Evolutionary conservation across 1,284 basidiomycete species (phyloP), one percentile per base, ranked within the genome.

Genomic region (Exobasidium cylindrosporum): DNA sequence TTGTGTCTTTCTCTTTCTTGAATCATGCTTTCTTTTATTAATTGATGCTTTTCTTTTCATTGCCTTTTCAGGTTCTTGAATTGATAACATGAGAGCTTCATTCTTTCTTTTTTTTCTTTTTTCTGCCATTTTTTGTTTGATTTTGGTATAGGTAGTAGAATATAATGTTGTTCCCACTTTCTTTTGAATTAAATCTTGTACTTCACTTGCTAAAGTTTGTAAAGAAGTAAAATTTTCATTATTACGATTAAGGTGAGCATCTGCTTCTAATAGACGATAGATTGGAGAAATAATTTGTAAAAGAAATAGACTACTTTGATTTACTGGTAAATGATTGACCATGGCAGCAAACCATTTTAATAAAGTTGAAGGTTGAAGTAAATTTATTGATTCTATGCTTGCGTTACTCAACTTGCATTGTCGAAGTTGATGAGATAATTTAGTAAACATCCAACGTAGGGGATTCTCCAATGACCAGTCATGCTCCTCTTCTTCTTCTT

Each of bases 381-480:
- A 24, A 10, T 43, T 26, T 58, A 54, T 45, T 30, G 54, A 44
- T 3, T 59, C 46, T 2, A 46, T 54, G 24, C 54, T 26, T 5
- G 49, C 54, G 31, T 21, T 47, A n/a, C 24, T 24, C 14, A 64
- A 54, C 24, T 83, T 81, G 43, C 83, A 77, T 35, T 80, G 75
- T 32, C 84, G 81, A 14, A 89, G 86, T 77, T 95, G 89, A 81
- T 91, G 95, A 0, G 94, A 97, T 47, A 97, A 83, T 69, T 90
- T 90, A 21, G 92, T 92, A 83, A 97, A 97, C 45, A 97, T 82
- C 92, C 94, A 97, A 0, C 90, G 86, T 1, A 97, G 83, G 0
- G 88, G 89, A 31, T 67, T 70, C 26, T 61, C 60, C 29, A 57
- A 53, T 0, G 54, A 53, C 29, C 60, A 64, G 32, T 66, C 66